Evolutionary conservation across 345 rosid genomes (phyloP).

Genomic region (Populus simonii): DNA sequence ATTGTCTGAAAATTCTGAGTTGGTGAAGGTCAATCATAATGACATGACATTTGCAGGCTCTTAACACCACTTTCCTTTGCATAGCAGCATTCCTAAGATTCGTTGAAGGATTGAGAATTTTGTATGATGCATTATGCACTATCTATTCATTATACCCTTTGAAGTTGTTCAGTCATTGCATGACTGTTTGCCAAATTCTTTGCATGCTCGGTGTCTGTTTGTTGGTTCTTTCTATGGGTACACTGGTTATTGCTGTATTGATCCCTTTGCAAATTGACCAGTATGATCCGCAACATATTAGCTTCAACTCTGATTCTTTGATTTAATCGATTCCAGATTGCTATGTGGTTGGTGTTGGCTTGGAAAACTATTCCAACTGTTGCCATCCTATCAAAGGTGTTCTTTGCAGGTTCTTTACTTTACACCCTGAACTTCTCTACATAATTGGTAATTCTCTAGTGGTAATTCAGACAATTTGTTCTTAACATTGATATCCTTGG

Average conservation of each 20-base stretch:
- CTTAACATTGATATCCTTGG: neutral
- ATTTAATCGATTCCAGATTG: slow-evolving; percentile 42
- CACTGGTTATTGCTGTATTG: neutral
- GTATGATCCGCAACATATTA: neutral
- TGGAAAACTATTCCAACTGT: slow-evolving; percentile 64
- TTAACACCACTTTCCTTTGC: neutral
- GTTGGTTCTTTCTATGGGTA: neutral
- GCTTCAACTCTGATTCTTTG: neutral
- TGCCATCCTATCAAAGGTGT: slow-evolving; percentile 66
- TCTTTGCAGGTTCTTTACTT: slow-evolving; percentile 70
- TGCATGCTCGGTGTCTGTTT: neutral
- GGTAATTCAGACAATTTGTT: slow-evolving; percentile 16
- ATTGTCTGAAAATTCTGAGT: neutral
- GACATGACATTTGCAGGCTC: neutral
- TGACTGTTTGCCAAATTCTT: neutral
- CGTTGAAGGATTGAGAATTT: neutral
- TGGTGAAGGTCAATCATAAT: neutral
- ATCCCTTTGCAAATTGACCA: neutral
- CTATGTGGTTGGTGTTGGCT: slow-evolving; percentile 77
- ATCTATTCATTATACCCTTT: neutral
- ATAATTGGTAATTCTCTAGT: neutral
- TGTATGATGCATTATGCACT: neutral
- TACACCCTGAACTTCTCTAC: neutral
- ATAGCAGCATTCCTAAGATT: neutral
- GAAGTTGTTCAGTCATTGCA: neutral